Conservation (phyloP, 73 alveolate species). For the Paramecium tetraurelia region DNA sequence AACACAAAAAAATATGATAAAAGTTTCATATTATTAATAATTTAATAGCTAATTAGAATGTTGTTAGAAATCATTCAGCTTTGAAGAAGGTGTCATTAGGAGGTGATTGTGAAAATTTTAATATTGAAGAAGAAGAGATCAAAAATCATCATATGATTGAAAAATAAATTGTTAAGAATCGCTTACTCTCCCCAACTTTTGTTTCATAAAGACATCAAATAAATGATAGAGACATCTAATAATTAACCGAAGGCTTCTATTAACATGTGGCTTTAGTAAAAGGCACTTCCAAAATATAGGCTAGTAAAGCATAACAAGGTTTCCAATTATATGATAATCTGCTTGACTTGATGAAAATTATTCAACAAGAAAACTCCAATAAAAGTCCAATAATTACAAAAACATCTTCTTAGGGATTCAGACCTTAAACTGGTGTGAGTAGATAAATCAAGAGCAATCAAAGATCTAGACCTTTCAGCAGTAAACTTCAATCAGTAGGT, state of each 20-base stretch:
- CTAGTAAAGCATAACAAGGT: neutral
- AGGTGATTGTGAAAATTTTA: neutral
- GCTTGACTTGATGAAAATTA: neutral
- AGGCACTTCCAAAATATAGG: neutral
- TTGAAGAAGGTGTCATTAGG: neutral
- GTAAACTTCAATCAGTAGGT: neutral
- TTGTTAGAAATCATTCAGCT: constrained; percentile 42
- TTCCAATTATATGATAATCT: neutral
- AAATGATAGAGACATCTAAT: neutral
- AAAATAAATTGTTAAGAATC: neutral
- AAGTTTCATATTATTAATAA: neutral
- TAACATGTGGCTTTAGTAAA: neutral
- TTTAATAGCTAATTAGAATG: constrained; percentile 15
- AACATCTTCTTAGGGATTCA: constrained; percentile 18
- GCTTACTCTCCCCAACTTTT: neutral
- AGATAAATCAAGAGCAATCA: neutral
- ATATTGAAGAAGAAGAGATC: neutral
- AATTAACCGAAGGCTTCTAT: constrained; percentile 16
- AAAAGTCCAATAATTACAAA: neutral
- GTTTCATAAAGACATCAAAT: neutral
- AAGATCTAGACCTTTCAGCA: neutral
- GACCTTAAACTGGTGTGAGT: constrained; percentile 37
- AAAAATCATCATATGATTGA: neutral
- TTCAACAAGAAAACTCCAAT: neutral
- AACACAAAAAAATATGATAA: constrained; percentile 45